A percentile compares a stretch with the other conserved stretches of the same genome.
These are phyloP conservation scores for Polymyxa betae DNA, from an alignment of 208 protist genomes.

Conservation along the genomic window DNA sequence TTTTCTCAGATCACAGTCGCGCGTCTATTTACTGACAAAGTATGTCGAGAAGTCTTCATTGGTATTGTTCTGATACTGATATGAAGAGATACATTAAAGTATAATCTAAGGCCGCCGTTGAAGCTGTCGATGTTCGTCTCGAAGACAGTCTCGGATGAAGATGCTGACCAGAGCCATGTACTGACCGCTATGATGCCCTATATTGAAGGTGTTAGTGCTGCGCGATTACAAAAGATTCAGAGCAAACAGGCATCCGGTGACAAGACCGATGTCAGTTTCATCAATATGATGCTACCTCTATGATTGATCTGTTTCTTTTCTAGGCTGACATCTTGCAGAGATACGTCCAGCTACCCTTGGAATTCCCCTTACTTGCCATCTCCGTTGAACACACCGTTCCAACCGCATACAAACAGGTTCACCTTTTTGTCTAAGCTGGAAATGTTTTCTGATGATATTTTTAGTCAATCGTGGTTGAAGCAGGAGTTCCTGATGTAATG, in stretches of 20 bases:
- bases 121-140: not conserved
- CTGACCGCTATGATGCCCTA: constrained; percentile 28
- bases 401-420: not conserved
- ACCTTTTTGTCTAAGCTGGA: not conserved
- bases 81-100: not conserved
- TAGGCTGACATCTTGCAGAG: not conserved
- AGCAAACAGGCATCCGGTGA: not conserved
- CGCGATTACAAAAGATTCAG: not conserved
- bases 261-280: not conserved
- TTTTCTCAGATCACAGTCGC: not conserved
- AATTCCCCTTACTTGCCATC: not conserved
- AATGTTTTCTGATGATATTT: not conserved
- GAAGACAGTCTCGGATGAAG: not conserved
- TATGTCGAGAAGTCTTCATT: not conserved
- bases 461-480: not conserved
- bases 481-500: not conserved
- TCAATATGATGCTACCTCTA: not conserved
- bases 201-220: not conserved
- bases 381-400: constrained; percentile 33
- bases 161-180: not conserved
- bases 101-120: not conserved
- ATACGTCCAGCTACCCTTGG: not conserved
- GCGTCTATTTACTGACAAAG: not conserved
- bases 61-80: not conserved
- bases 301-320: not conserved